A percentile compares a stretch with the other conserved stretches of the same genome.
phyloP scores from a whole-genome alignment of 768 basidiomycete species.

The Russula griseocarnosa region DNA sequence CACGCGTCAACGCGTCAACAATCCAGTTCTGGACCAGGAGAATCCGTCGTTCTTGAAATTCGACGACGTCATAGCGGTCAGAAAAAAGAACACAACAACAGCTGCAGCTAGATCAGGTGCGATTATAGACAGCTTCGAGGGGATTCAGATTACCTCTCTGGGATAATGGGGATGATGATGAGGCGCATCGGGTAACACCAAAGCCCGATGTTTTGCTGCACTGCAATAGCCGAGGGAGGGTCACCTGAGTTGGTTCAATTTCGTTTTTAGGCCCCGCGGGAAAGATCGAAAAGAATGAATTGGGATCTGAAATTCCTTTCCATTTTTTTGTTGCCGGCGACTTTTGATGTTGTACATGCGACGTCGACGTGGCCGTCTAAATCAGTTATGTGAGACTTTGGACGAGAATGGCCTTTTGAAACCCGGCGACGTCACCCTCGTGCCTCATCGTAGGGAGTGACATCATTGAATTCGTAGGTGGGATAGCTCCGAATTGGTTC shows the following conservation, averaged over 20 bases:
- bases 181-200: background rate
- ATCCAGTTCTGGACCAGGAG: background rate
- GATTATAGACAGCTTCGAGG: background rate
- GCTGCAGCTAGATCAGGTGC: background rate
- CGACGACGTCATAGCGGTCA: slow-evolving; percentile 18
- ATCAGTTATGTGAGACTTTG: background rate
- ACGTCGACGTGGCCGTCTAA: background rate
- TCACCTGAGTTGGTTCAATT: slow-evolving; percentile 7
- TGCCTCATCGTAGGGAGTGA: background rate
- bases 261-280: background rate
- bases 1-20: slow-evolving; percentile 1
- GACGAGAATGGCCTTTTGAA: background rate
- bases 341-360: background rate
- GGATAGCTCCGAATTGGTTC: background rate
- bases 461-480: background rate
- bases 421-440: background rate
- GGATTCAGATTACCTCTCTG: slow-evolving; percentile 6
- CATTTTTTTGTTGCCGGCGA: background rate
- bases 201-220: no score
- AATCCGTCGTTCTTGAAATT: background rate
- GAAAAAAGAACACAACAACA: background rate
- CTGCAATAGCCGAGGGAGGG: background rate
- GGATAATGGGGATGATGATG: background rate
- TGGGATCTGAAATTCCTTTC: background rate
- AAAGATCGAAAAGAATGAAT: background rate